These are phyloP conservation scores for Sporothrix protearum DNA, from an alignment of 2,329 filamentous ascomycete genomes.

Conservation along the genomic window DNA sequence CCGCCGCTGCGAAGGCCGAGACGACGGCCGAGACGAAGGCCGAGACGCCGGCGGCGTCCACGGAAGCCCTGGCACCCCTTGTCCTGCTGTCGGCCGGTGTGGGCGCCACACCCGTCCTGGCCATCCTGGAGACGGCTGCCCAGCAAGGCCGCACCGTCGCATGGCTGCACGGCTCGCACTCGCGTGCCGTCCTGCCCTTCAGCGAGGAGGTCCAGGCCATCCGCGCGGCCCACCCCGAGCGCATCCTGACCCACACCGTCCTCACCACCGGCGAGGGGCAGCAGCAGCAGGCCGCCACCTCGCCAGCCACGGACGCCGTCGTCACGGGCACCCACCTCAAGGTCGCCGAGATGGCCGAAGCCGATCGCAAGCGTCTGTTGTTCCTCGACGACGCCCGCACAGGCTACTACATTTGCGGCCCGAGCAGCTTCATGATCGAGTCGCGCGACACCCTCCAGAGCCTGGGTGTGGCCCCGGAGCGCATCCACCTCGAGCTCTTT, in stretches of 20 bases:
- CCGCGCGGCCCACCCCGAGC: constrained; percentile 40
- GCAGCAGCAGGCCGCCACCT: constrained; percentile 27
- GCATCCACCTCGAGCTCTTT: constrained; percentile 66
- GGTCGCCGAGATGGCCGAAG: constrained; percentile 51
- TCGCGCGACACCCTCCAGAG: constrained; percentile 50
- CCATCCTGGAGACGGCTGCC: constrained; percentile 58
- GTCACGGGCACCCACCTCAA: constrained; percentile 54
- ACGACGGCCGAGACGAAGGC: constrained; percentile 29
- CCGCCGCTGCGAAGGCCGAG: constrained; percentile 30
- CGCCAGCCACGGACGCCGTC: constrained; percentile 36
- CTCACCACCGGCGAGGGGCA: constrained; percentile 39
- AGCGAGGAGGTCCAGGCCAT: constrained; percentile 45
- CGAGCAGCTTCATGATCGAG: constrained; percentile 65
- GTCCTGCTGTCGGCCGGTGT: constrained; percentile 67
- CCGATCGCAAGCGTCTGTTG: constrained; percentile 53
- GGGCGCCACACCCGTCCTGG: constrained; percentile 62
- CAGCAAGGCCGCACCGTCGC: constrained; percentile 47
- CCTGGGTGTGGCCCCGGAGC: constrained; percentile 54
- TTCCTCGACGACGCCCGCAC: constrained; percentile 52
- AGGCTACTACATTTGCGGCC: constrained; percentile 71
- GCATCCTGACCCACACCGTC: constrained; percentile 56
- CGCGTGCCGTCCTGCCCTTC: constrained; percentile 53
- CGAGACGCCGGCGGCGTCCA: neutral
- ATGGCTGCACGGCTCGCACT: constrained; percentile 61
- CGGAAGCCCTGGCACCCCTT: constrained; percentile 45